phyloP scores from a whole-genome alignment of 768 basidiomycete genomes.

The Trametes sanguinea region DNA sequence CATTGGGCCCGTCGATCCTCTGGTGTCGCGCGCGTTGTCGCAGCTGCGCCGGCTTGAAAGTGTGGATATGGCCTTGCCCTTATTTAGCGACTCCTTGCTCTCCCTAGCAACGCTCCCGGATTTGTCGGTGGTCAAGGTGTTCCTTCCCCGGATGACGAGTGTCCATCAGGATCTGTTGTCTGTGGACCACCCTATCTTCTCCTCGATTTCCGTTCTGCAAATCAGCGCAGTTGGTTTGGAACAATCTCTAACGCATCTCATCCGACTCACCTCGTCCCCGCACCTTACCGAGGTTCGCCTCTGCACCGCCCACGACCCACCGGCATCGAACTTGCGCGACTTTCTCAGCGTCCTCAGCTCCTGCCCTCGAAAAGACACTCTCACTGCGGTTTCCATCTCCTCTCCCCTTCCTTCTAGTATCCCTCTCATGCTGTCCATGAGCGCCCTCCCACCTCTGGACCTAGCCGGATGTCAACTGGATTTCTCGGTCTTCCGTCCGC shows the following conservation, averaged over 20 bases:
- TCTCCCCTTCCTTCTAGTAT: constrained; percentile 19
- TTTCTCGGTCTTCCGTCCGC: background rate
- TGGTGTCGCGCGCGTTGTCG: constrained; percentile 8
- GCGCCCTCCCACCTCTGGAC: constrained; percentile 14
- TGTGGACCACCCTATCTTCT: constrained; percentile 4
- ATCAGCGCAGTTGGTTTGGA: constrained; percentile 13
- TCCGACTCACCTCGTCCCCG: constrained; percentile 9
- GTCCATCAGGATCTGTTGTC: constrained; percentile 9
- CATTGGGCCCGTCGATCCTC: constrained; percentile 13
- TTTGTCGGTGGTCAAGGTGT: constrained; percentile 17
- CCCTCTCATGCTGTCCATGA: constrained; percentile 20
- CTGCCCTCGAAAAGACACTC: background rate
- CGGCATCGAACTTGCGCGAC: background rate
- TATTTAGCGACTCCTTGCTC: constrained; percentile 13
- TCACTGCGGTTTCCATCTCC: constrained; percentile 7
- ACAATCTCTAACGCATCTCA: background rate
- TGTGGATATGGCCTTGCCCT: constrained; percentile 12
- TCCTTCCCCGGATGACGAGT: constrained; percentile 3
- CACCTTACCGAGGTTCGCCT: constrained; percentile 15
- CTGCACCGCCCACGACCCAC: constrained; percentile 16
- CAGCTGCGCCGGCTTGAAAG: constrained; percentile 16
- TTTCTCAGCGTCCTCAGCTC: constrained; percentile 6
- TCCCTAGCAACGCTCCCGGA: constrained; percentile 11
- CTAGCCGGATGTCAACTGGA: constrained; percentile 8
- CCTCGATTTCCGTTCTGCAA: constrained; percentile 6